phyloP scores from a whole-genome alignment of 768 basidiomycete genomes.

The Hortiboletus campestris region DNA sequence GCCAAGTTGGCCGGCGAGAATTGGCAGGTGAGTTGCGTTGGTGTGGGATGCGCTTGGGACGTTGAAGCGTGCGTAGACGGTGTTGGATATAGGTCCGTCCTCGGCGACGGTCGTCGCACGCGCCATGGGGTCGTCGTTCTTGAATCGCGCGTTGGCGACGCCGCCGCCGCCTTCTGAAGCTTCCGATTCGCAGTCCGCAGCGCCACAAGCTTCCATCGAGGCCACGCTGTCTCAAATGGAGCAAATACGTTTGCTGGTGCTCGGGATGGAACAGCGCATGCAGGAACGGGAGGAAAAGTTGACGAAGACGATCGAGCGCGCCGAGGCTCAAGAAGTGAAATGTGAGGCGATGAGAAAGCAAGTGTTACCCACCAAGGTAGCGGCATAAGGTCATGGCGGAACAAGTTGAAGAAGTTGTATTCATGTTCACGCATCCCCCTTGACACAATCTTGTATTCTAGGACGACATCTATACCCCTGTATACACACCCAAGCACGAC shows the following conservation, averaged over 20 bases:
- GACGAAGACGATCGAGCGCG: constrained; percentile 55
- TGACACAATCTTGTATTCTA: constrained; percentile 25
- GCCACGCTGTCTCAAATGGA: constrained; percentile 61
- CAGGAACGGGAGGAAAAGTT: constrained; percentile 62
- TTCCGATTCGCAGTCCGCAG: constrained; percentile 9
- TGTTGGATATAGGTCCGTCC: constrained; percentile 38
- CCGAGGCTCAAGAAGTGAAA: constrained; percentile 54
- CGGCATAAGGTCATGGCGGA: constrained; percentile 3
- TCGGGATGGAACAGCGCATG: constrained; percentile 76
- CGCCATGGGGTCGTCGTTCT: constrained; percentile 27
- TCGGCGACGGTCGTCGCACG: constrained; percentile 31
- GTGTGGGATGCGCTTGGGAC: too few relatives aligned
- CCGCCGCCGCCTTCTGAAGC: constrained; percentile 16
- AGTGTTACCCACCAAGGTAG: constrained; percentile 23
- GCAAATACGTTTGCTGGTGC: constrained; percentile 61
- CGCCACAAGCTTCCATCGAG: constrained; percentile 32
- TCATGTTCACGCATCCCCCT: constrained; percentile 11
- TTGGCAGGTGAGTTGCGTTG: constrained; percentile 61
- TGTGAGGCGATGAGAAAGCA: constrained; percentile 52
- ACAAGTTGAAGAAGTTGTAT: neutral
- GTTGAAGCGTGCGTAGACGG: constrained; percentile 15
- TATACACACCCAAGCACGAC: constrained; percentile 3
- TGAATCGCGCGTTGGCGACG: constrained; percentile 22
- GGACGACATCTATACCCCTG: constrained; percentile 13
- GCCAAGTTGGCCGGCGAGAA: constrained; percentile 71